Percentiles rank a stretch among this genome's conserved stretches.
Evolutionary conservation across 306 rosid genomes (phyloP).

Genomic region (Canavalia gladiata): DNA sequence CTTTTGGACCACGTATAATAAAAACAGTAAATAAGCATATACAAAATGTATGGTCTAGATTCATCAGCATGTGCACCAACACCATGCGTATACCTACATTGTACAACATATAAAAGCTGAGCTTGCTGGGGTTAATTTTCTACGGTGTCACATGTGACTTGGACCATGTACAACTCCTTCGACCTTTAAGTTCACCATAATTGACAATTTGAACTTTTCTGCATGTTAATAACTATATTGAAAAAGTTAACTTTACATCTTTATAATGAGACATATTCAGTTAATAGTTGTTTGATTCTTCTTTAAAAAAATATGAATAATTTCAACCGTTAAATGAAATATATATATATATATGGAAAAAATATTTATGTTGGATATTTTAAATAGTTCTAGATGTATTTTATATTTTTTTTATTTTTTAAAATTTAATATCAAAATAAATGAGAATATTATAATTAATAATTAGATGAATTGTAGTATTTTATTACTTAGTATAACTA

Average conservation of each 20-base stretch:
- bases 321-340: no score
- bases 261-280: no score
- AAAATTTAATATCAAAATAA: no score
- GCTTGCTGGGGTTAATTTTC: slow-evolving; percentile 42
- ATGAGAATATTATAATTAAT: no score
- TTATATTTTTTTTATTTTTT: no score
- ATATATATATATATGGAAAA: no score
- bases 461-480: background rate
- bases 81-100: slow-evolving; percentile 47
- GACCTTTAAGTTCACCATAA: background rate
- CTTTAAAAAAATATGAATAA: no score
- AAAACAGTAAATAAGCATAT: slow-evolving; percentile 44
- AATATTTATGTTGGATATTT: no score
- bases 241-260: no score
- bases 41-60: slow-evolving; percentile 55
- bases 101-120: slow-evolving; percentile 44
- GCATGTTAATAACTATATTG: background rate
- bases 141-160: slow-evolving; percentile 61
- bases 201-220: slow-evolving; percentile 20
- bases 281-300: no score
- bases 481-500: background rate
- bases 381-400: no score
- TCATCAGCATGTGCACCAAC: slow-evolving; percentile 54
- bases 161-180: slow-evolving; percentile 59
- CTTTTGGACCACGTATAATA: slow-evolving; percentile 61